Evolutionary conservation across 768 basidiomycete genomes (phyloP).

Genomic region (Porpolomopsis calyptriformis): DNA sequence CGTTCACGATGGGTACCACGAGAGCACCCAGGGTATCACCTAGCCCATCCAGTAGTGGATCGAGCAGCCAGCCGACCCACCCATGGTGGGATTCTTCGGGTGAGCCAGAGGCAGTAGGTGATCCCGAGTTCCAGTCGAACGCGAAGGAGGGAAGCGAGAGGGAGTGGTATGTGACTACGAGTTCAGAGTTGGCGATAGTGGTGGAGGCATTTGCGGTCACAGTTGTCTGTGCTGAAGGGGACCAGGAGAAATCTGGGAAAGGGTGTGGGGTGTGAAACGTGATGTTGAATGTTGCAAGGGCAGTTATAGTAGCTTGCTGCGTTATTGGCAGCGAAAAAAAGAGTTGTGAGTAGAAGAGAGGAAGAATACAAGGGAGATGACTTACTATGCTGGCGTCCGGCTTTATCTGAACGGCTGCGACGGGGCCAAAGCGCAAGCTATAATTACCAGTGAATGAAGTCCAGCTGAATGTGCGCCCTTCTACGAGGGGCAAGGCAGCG

Average conservation of each 20-base stretch:
- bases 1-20: neutral
- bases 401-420: neutral
- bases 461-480: neutral
- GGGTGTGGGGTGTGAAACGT: neutral
- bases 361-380: too few species aligned
- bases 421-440: neutral
- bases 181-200: neutral
- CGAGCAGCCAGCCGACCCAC: neutral
- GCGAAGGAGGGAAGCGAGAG: neutral
- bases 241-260: neutral
- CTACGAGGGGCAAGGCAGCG: neutral
- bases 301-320: neutral
- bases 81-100: too few species aligned
- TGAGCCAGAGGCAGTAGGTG: too few species aligned
- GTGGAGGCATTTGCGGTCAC: neutral
- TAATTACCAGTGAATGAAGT: neutral
- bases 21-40: neutral
- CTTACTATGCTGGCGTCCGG: neutral
- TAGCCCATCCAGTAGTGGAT: neutral
- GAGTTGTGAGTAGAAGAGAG: too few species aligned
- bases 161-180: neutral
- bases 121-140: neutral
- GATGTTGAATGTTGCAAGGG: neutral
- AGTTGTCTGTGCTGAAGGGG: neutral
- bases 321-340: neutral